Evolutionary conservation across 768 basidiomycete species (phyloP), one percentile per base, ranked within the genome.

Genomic region (Boletus barrowsii): DNA sequence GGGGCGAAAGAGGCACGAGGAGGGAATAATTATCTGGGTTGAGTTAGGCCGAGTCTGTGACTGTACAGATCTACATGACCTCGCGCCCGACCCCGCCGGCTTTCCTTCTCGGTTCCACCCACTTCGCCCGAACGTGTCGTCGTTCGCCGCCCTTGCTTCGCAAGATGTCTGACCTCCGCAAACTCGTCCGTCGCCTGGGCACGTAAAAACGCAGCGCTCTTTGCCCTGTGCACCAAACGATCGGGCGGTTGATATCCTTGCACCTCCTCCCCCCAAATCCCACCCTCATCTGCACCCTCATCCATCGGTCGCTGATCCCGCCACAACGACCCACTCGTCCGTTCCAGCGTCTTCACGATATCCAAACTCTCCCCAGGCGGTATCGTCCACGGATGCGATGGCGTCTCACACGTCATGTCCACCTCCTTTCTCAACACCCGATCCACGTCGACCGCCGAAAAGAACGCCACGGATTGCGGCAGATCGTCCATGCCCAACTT

Each of bases 381-480:
- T 52, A 98, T 93, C 0, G 88, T 80, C 18, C 67, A 68, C 17
- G 90, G 89, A 57, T 98, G 92, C 9, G 92, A 95, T 0, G 96
- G 96, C 9, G 97, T 99, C 33, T 92, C 82, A 62, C 96, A 99
- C 0, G 91, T 78, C 90, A 98, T 93, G 67, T 94, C 90, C 24
- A 94, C 93, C 72, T 98, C 96, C 70, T 99, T 99, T 35, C 97
- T 81, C 39, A 98, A 77, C 1, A 97, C 90, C 15, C 78, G 76
- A 69, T 99, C 96, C 20, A 98, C 75, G 67, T 98, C 97, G 44
- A 99, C 93, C 0, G 93, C 91, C 2, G 93, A 97, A 76, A 99
- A 98, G 76, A 97, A 99, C 0, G 94, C 93, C 7, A 97, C 90
- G 36, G 94, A 87, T 65, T 96, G 93, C 0, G 97, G 97, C 2